Conservation (phyloP, 1,284 basidiomycete genomes). For the Heterobasidion annosum region DNA sequence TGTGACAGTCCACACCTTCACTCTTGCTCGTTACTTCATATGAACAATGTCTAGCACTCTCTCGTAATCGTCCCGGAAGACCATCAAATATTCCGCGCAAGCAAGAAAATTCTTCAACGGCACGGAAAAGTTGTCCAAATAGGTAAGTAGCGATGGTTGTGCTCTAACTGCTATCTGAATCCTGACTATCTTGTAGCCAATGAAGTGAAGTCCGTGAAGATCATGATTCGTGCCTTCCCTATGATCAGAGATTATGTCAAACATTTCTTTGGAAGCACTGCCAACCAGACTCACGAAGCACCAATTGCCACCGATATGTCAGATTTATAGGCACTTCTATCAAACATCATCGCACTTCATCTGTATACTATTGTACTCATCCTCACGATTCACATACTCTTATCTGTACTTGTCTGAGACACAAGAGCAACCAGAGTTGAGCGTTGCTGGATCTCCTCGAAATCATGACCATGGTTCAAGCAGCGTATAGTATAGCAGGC, state of each 20-base stretch:
- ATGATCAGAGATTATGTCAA: slow-evolving; percentile 45
- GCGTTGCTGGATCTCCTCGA: too few relatives aligned
- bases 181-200: slow-evolving; percentile 25
- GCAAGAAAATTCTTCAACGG: slow-evolving; percentile 43
- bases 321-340: too few relatives aligned
- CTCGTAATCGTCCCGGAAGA: slow-evolving; percentile 52
- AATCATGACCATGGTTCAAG: too few relatives aligned
- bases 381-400: too few relatives aligned
- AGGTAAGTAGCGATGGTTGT: slow-evolving; percentile 26
- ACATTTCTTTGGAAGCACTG: neutral
- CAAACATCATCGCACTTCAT: too few relatives aligned
- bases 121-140: slow-evolving; percentile 53
- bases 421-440: too few relatives aligned
- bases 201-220: slow-evolving; percentile 50
- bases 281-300: neutral
- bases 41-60: slow-evolving; percentile 39
- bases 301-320: neutral
- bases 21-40: slow-evolving; percentile 3
- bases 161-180: slow-evolving; percentile 1
- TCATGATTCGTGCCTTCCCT: slow-evolving; percentile 54
- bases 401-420: too few relatives aligned
- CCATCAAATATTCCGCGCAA: slow-evolving; percentile 41
- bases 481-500: too few relatives aligned
- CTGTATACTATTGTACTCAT: too few relatives aligned
- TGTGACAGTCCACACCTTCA: neutral